A percentile compares a stretch with the other conserved stretches of the same genome.
phyloP scores from a whole-genome alignment of 345 rosid species.

The Raphanus raphanistrum region DNA sequence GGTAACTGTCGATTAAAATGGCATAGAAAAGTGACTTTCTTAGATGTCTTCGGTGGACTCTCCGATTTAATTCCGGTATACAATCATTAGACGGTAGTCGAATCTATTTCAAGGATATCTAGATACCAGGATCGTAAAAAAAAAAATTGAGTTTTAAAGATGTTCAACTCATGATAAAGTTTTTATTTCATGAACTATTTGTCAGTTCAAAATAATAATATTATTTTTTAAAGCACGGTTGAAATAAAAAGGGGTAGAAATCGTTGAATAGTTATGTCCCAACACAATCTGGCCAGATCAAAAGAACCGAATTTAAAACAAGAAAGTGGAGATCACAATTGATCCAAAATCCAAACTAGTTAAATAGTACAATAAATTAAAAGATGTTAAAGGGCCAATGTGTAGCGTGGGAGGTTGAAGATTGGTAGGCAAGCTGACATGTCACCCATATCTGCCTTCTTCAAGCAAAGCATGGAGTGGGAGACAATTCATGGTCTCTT shows the following conservation, averaged over 20 bases:
- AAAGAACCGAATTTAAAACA: background rate
- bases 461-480: constrained; percentile 71
- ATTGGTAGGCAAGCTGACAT: constrained; percentile 70
- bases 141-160: background rate
- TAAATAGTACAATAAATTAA: constrained; percentile 23
- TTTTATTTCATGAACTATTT: constrained; percentile 1
- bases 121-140: too few species aligned
- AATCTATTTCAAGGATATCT: too few species aligned
- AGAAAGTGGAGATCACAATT: constrained; percentile 54
- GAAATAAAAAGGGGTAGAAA: constrained; percentile 4
- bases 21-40: too few species aligned
- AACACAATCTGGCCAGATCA: background rate
- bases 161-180: background rate
- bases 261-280: constrained; percentile 13
- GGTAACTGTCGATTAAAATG: too few species aligned
- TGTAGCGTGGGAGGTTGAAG: constrained; percentile 37
- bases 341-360: constrained; percentile 20
- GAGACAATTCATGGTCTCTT: constrained; percentile 80
- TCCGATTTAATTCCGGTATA: too few species aligned
- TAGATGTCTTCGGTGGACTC: too few species aligned
- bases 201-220: background rate
- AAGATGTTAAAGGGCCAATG: constrained; percentile 34
- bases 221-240: background rate
- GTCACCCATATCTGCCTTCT: constrained; percentile 63
- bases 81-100: too few species aligned